Evolutionary conservation across 331 rosid species (phyloP).

Genomic region (Cydonia oblonga): DNA sequence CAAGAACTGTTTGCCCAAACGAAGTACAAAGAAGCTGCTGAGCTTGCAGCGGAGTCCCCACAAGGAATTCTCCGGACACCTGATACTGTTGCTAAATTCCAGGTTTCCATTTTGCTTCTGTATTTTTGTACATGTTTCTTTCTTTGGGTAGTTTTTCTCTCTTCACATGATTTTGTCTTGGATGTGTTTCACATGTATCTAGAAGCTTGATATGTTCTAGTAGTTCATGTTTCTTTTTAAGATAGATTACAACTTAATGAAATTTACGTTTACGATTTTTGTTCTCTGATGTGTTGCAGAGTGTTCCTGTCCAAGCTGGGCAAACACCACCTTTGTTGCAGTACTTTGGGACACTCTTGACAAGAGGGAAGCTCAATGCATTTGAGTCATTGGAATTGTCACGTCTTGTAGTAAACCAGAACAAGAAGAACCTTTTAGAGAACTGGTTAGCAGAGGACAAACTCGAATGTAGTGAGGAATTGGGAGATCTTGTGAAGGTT

Average conservation of each 20-base stretch:
- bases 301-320: conserved; percentile 93
- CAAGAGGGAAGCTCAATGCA: conserved; percentile 78
- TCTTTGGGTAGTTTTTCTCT: too few species aligned
- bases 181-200: too few species aligned
- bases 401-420: conserved; percentile 81
- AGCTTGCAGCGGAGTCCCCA: conserved; percentile 33
- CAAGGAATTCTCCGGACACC: conserved; percentile 90
- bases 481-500: conserved; percentile 94
- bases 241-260: too few species aligned
- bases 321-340: conserved; percentile 91
- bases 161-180: too few species aligned
- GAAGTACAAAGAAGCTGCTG: too few species aligned
- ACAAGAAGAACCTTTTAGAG: conserved; percentile 80
- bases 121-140: not conserved
- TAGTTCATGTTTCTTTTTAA: too few species aligned
- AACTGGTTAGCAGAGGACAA: conserved; percentile 92
- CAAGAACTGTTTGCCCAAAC: too few species aligned
- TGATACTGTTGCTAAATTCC: not conserved
- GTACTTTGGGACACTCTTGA: conserved; percentile 79
- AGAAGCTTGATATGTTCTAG: too few species aligned
- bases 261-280: too few species aligned
- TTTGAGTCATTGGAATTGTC: conserved; percentile 78
- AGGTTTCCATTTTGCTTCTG: too few species aligned
- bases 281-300: conserved; percentile 28
- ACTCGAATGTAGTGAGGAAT: conserved; percentile 87